Evolutionary conservation across 768 basidiomycete genomes (phyloP), one percentile per base, ranked within the genome.

Genomic region (Tylopilus intermedius): DNA sequence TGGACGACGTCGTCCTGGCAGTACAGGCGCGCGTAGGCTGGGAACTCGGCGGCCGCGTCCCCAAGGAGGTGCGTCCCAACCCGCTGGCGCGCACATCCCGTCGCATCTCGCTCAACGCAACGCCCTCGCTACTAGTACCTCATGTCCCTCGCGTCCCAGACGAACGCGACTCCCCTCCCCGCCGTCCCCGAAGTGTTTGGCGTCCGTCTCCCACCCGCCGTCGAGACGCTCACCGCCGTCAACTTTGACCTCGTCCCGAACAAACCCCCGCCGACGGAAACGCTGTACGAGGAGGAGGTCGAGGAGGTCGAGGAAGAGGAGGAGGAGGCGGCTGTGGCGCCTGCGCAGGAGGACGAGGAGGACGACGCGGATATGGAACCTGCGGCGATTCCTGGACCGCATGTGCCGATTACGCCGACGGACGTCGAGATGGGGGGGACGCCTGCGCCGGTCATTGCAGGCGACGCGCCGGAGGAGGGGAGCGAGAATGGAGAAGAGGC

Each of bases 1-100:
- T 85, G 76, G 90, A 93, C 57, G 90, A 93, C 68, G 74, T 89
- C 44, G 78, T 81, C 4, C 75, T 93, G 38, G 88, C 90, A 2
- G 84, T 91, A 5, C 90, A 93, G 67, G 89, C 90, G 6, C 83
- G 90, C 51, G 91, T 93, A 4, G 91, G 90, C 40, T 93, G 91
- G 91, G 91, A 93, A 68, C 88, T 91, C 66, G 90, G 90, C 22
- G 90, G 91, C 6, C 78, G 90, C 37, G 82, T 93, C 27, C 90
- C 90, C 3, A 92, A 92, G 71, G 90, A 93, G 81, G 90, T 92
- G 51, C 27, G 74, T 68, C 43, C 33, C 30, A 24, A 5, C 24
- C 24, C 24, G 18, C 18, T 18, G 18, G 18, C 18, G 18, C 18
- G 18, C 18, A 24, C 24, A 24, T 24, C 2, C 24, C 24, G 5